These are phyloP conservation scores for Ulvella scutata DNA, from an alignment of 139 green algal genomes.

Conservation along the genomic window DNA sequence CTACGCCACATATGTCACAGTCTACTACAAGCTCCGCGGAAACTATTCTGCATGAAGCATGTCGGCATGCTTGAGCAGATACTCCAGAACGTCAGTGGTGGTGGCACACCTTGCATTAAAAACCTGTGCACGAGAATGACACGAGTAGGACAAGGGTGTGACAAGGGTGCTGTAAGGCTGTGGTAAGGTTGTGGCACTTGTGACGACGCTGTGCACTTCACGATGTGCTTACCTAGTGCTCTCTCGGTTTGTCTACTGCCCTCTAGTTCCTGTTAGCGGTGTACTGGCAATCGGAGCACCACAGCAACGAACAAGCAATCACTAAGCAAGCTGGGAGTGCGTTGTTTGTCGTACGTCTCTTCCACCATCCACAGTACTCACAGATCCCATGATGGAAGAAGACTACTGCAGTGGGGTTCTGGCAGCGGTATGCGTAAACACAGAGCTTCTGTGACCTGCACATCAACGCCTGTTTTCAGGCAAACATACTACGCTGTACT, in stretches of 20 bases:
- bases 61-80: no score
- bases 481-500: neutral
- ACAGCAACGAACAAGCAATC: neutral
- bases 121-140: neutral
- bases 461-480: neutral
- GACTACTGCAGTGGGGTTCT: neutral
- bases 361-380: slow-evolving; percentile 2
- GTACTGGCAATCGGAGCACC: neutral
- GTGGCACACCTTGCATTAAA: no score
- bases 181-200: neutral
- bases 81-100: no score
- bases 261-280: neutral
- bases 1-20: no score
- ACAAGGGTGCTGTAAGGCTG: neutral
- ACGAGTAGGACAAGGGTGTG: neutral
- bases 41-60: no score
- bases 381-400: slow-evolving; percentile 3
- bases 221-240: neutral
- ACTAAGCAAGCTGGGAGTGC: neutral
- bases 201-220: neutral
- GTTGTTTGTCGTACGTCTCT: neutral
- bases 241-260: neutral
- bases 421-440: neutral
- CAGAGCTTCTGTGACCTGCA: slow-evolving; percentile 1
- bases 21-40: no score